Conservation (phyloP, 495 filamentous ascomycete species). For the Talaromyces proteolyticus region DNA sequence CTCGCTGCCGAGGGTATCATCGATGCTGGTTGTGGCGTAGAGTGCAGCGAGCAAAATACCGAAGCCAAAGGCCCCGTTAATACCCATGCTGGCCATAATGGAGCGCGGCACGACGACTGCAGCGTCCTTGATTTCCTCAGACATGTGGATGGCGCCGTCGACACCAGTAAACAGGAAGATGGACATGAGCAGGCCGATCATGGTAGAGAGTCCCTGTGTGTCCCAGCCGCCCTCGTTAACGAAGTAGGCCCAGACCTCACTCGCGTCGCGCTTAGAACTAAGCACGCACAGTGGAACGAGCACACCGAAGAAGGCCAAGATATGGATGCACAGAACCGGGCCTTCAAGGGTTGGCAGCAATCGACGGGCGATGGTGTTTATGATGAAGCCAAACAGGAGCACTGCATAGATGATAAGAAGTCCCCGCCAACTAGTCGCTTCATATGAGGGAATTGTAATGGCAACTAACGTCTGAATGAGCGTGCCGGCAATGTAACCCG, state of each 20-base stretch:
- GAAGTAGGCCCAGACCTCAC: constrained; percentile 15
- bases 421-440: constrained; percentile 12
- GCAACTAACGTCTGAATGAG: background rate
- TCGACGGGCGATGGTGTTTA: constrained; percentile 19
- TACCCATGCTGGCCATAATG: constrained; percentile 35
- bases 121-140: constrained; percentile 46
- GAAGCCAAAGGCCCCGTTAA: constrained; percentile 45
- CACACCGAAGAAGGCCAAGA: constrained; percentile 25
- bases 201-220: constrained; percentile 20
- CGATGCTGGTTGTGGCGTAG: constrained; percentile 9
- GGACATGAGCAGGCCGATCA: constrained; percentile 34
- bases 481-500: background rate
- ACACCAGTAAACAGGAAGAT: constrained; percentile 40
- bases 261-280: constrained; percentile 8
- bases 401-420: constrained; percentile 13
- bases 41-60: constrained; percentile 41
- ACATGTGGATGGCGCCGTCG: constrained; percentile 43
- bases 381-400: constrained; percentile 5
- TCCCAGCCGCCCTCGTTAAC: constrained; percentile 26
- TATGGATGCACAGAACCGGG: constrained; percentile 26
- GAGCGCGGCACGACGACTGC: constrained; percentile 36
- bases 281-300: constrained; percentile 14
- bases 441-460: constrained; percentile 8
- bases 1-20: background rate
- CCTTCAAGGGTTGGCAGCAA: background rate